Evolutionary conservation across 78 protist species (phyloP), one percentile per base, ranked within the genome.

Genomic region (Bodo saltans): DNA sequence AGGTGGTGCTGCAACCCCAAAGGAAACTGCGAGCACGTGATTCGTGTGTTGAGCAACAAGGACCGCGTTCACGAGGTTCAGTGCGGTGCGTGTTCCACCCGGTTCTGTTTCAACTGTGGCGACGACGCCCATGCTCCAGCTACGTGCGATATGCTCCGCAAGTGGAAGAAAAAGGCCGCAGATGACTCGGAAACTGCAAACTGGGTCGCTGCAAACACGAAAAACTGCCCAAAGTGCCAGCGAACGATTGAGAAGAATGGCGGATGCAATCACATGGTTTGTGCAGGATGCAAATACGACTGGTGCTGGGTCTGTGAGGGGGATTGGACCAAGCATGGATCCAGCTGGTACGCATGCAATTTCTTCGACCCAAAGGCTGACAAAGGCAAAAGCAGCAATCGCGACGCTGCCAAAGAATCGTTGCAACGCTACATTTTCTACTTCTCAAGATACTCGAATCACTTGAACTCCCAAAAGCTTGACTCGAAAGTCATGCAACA

Each of bases 211-310:
- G 88, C 91, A 17, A 87, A 93, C 85, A 93, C 96, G 28, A 72
- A 85, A 53, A 87, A 79, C 42, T 94, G 96, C 80, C 96, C 96
- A 27, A 90, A 86, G 73, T 94, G 96, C 86, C 34, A 40, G 30
- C 37, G 72, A 0, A 33, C 70, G 34, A 92, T 91, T 37, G 95
- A 94, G 68, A 94, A 94, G 85, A 88, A 87, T 60, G 93, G 93
- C n/a, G 96, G 96, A 17, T 94, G 96, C 85, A 94, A 94, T 52
- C 96, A 94, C 86, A 92, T 94, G 90, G 84, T 34, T n/a, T 90
- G 93, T 37, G 67, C 0, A 73, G 4, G 23, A 29, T 93, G 95
- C 73, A 2, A 72, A 35, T 72, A 89, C 85, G 91, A 91, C 41
- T 93, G 91, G 42, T 93, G 96, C 79, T 93, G 96, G 96, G 87